Conservation (phyloP, 306 rosid species). For the Dicorynia guianensis region DNA sequence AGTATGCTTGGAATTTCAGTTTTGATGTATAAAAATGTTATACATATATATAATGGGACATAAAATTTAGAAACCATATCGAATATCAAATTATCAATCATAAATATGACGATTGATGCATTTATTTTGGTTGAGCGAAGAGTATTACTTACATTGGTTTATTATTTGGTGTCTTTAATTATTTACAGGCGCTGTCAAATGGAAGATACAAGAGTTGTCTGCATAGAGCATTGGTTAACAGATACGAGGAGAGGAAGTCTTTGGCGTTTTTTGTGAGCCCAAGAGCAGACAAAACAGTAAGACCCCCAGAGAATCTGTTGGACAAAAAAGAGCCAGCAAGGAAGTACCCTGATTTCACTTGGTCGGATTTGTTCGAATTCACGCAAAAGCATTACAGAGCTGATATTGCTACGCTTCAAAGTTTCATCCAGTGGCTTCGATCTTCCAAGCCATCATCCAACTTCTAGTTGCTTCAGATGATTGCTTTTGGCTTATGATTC, state of each 20-base stretch:
- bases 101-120: too few species aligned
- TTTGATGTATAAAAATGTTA: background rate
- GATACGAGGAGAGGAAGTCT: slow-evolving; percentile 53
- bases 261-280: slow-evolving; percentile 62
- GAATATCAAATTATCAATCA: too few species aligned
- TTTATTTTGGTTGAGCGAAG: too few species aligned
- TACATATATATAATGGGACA: background rate
- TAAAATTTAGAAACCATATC: too few species aligned
- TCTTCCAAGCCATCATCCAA: slow-evolving; percentile 37
- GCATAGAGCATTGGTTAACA: slow-evolving; percentile 66
- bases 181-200: slow-evolving; percentile 56
- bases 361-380: slow-evolving; percentile 61
- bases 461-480: slow-evolving; percentile 10
- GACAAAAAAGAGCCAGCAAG: slow-evolving; percentile 48
- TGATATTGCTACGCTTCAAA: slow-evolving; percentile 62
- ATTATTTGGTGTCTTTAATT: background rate
- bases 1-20: background rate
- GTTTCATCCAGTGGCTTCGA: slow-evolving; percentile 53
- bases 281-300: slow-evolving; percentile 58
- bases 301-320: slow-evolving; percentile 54
- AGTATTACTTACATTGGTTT: too few species aligned
- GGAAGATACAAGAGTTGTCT: slow-evolving; percentile 73
- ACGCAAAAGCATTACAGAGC: slow-evolving; percentile 62
- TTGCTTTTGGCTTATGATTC: background rate
- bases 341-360: slow-evolving; percentile 71